Evolutionary conservation across 345 rosid species (phyloP).

Genomic region (Moricandia moricandioides): DNA sequence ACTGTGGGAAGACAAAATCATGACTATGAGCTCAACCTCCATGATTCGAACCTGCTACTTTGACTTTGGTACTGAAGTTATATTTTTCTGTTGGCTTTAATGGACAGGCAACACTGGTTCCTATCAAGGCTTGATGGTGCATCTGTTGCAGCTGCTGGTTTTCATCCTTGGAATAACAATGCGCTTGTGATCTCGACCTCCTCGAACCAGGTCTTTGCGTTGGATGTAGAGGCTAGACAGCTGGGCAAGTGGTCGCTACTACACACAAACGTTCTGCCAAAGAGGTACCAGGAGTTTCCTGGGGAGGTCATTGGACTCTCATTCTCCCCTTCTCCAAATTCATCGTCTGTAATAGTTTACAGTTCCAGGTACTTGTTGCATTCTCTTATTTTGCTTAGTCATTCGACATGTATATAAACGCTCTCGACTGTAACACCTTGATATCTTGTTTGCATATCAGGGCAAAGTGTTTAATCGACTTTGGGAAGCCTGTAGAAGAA

Average conservation of each 20-base stretch:
- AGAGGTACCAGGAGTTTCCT: slow-evolving; percentile 80
- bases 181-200: slow-evolving; percentile 77
- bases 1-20: not conserved
- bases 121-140: slow-evolving; percentile 89
- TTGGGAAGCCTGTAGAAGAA: slow-evolving; percentile 62
- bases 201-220: slow-evolving; percentile 73
- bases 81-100: not conserved
- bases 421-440: not conserved
- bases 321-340: slow-evolving; percentile 58
- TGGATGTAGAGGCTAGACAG: slow-evolving; percentile 86
- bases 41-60: not conserved
- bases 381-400: not conserved
- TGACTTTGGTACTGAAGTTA: not conserved
- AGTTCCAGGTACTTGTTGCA: slow-evolving; percentile 68
- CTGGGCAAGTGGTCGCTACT: slow-evolving; percentile 77
- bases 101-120: slow-evolving; percentile 94
- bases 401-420: not conserved
- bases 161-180: slow-evolving; percentile 66
- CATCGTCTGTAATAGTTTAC: slow-evolving; percentile 64
- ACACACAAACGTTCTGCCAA: slow-evolving; percentile 48
- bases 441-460: slow-evolving; percentile 38
- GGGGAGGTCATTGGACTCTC: slow-evolving; percentile 93
- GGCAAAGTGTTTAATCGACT: slow-evolving; percentile 84
- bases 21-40: no score
- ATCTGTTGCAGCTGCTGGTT: slow-evolving; percentile 92